Base-by-base conservation (phyloP, 2,329 filamentous ascomycete species). In the Colletotrichum eremochloae region DNA sequence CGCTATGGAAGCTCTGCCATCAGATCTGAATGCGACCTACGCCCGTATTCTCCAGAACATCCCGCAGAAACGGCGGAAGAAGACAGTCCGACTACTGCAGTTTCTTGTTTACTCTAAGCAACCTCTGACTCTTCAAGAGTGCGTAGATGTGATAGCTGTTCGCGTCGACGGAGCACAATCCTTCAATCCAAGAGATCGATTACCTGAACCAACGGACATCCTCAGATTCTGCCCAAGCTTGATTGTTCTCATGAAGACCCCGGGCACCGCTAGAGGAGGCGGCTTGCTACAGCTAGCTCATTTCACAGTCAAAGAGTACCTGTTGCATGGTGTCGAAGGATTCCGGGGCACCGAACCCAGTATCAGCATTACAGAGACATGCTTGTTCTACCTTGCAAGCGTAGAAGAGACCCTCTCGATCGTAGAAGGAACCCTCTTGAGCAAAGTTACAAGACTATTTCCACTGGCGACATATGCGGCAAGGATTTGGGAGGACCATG, bases 221-320 rank as follows among this genome's bases (percentile, higher is more conserved):
- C 6, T 75, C 31, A 14, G 15, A 2, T 76, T 75, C 29, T 76
- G 73, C 24, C 76, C 74, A 0, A 62, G 75, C 29, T 56, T 79
- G 24, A 33, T 76, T 14, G 52, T 58, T 5, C 38, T 76, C 44
- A 36, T 67, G 42, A 8, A 74, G 2, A 42, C 44, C 18, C 60
- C 33, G 2, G 24, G 68, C 7, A 1, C 18, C 14, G 1, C 31
- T 36, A 6, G 8, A 9, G 31, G 2, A 38, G 15, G 15, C 9
- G 4, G 6, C 18, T 73, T 76, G 50, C 67, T 79, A 0, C 76
- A 77, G 5, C 66, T 79, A 15, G 70, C 77, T 12, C 76, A 79
- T 20, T 75, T 77, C 24, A 77, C 77, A 0, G 76, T 78, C 2
- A 76, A 77, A 33, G 75, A 79, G 53, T 78, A 74, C 36, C 74